A percentile compares a stretch with the other conserved stretches of the same genome.
phyloP scores from a whole-genome alignment of 441 rosid species.

The Geranium incanum region DNA sequence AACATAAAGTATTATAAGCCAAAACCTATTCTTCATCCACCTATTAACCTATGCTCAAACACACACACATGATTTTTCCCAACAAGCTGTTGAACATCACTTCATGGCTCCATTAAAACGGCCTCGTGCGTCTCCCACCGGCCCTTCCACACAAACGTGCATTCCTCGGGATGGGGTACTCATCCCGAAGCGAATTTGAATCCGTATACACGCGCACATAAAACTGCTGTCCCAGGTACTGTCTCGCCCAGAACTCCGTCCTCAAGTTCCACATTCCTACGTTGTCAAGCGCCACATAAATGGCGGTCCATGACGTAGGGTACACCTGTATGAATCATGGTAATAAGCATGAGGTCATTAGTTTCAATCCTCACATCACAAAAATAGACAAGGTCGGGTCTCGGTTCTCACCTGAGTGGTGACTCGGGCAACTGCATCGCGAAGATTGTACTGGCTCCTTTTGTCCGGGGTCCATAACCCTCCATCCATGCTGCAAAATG shows the following conservation, averaged over 20 bases:
- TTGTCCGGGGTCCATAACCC: constrained; percentile 46
- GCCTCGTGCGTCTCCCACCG: constrained; percentile 62
- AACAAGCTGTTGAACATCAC: neutral
- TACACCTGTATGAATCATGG: constrained; percentile 28
- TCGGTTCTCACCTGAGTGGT: constrained; percentile 43
- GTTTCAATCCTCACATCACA: neutral
- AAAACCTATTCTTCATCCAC: constrained; percentile 5
- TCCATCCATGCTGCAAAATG: constrained; percentile 40
- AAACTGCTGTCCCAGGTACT: constrained; percentile 51
- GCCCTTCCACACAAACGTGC: constrained; percentile 80
- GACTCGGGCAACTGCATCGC: constrained; percentile 52
- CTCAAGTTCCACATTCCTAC: constrained; percentile 59
- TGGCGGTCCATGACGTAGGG: constrained; percentile 45
- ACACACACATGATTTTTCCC: neutral
- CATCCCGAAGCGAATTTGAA: constrained; percentile 75
- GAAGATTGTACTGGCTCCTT: constrained; percentile 46
- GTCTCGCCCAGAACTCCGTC: constrained; percentile 40
- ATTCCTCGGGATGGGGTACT: constrained; percentile 82
- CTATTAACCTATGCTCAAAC: neutral
- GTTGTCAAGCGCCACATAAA: constrained; percentile 37
- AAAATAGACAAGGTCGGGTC: constrained; percentile 38
- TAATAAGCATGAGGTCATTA: no score
- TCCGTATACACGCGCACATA: constrained; percentile 35
- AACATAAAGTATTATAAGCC: neutral
- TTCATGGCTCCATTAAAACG: constrained; percentile 25